phyloP scores from a whole-genome alignment of 2,329 filamentous ascomycete species.

The Trichothecium sympodiale region DNA sequence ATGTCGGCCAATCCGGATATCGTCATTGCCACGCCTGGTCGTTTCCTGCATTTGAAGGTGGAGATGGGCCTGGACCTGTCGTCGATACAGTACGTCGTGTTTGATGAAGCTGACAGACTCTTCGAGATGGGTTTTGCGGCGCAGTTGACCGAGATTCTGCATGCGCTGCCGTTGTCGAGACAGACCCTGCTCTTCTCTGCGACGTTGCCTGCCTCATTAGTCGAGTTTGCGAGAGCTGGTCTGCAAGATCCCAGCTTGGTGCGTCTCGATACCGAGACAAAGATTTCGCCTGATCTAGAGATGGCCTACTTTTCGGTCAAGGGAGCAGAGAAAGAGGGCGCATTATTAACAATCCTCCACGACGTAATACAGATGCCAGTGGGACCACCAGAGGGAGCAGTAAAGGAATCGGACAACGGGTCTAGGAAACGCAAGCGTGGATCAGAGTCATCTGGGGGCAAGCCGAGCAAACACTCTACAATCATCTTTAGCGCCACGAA shows the following conservation, averaged over 20 bases:
- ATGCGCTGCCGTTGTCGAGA: slow-evolving; percentile 70
- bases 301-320: slow-evolving; percentile 93
- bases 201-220: slow-evolving; percentile 83
- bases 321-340: slow-evolving; percentile 85
- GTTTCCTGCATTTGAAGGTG: slow-evolving; percentile 92
- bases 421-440: slow-evolving; percentile 65
- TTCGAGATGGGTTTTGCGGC: slow-evolving; percentile 98
- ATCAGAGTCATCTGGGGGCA: slow-evolving; percentile 41
- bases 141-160: slow-evolving; percentile 85
- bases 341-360: slow-evolving; percentile 76
- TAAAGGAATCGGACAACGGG: slow-evolving; percentile 30
- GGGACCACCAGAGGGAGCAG: slow-evolving; percentile 45
- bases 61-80: slow-evolving; percentile 92
- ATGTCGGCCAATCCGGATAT: slow-evolving; percentile 96
- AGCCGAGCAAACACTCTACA: slow-evolving; percentile 80
- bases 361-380: slow-evolving; percentile 86
- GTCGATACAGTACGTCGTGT: slow-evolving; percentile 87
- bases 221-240: slow-evolving; percentile 91
- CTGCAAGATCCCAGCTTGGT: slow-evolving; percentile 86
- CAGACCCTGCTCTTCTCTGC: slow-evolving; percentile 94
- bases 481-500: slow-evolving; percentile 94
- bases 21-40: slow-evolving; percentile 90
- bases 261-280: slow-evolving; percentile 85
- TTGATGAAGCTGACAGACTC: slow-evolving; percentile 91
- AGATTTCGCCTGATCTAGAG: slow-evolving; percentile 91